Percentiles rank a stretch among this genome's conserved stretches.
phyloP scores from a whole-genome alignment of 108 stramenopile genomes.

The Skeletonema marinoi region DNA sequence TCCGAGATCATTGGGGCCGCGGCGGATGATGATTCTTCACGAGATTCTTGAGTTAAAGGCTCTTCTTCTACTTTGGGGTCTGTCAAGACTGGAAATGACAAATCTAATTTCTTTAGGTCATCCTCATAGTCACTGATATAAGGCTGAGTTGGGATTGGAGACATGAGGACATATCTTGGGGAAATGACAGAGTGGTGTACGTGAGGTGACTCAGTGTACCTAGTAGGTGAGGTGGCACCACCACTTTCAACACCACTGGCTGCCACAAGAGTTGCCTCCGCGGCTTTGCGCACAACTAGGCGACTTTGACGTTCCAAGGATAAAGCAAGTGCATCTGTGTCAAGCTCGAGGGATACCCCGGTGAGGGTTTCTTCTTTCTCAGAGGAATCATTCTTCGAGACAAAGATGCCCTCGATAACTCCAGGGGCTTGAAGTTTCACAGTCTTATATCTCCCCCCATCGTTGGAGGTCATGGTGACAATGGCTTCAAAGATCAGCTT shows the following conservation, averaged over 20 bases:
- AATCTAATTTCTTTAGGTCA: constrained; percentile 1
- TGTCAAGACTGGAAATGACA: background rate
- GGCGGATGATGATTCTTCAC: constrained; percentile 1
- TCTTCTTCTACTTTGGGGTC: background rate
- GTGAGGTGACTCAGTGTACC: constrained; percentile 19
- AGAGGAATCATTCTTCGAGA: constrained; percentile 20
- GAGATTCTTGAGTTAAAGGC: constrained; percentile 3
- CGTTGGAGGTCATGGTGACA: constrained; percentile 54
- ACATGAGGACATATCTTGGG: constrained; percentile 48
- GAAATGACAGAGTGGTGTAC: constrained; percentile 37
- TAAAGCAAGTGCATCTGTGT: constrained; percentile 77
- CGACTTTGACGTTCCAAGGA: constrained; percentile 83
- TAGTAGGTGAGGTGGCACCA: background rate
- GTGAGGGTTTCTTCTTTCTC: constrained; percentile 49
- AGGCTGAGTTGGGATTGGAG: constrained; percentile 29
- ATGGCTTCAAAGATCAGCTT: constrained; percentile 54
- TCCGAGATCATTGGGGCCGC: background rate
- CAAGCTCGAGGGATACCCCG: constrained; percentile 65
- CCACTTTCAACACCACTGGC: constrained; percentile 26
- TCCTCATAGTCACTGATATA: constrained; percentile 27
- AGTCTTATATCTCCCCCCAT: constrained; percentile 63
- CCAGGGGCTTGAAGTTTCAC: constrained; percentile 82
- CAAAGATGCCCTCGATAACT: constrained; percentile 72
- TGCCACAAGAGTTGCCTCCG: constrained; percentile 52
- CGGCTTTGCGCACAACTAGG: constrained; percentile 64